A percentile compares a stretch with the other conserved stretches of the same genome.
These are phyloP conservation scores for Tetrapyrgos nigripes DNA, from an alignment of 1,284 basidiomycete genomes.

Conservation along the genomic window DNA sequence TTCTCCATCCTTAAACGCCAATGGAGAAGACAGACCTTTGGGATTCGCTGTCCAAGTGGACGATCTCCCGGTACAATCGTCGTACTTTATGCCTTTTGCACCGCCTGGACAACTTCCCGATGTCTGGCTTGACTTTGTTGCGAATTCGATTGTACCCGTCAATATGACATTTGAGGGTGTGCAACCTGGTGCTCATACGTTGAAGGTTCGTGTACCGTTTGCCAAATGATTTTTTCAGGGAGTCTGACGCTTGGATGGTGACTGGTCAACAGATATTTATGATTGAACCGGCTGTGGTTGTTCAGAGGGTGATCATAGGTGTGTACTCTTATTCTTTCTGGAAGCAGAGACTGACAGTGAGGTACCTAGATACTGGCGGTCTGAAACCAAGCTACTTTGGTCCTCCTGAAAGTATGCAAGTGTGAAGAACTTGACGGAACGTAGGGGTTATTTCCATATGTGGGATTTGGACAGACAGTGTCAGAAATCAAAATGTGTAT, in stretches of 20 bases:
- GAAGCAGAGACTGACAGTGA: background rate
- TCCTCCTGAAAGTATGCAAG: constrained; percentile 61
- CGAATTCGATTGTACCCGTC: constrained; percentile 53
- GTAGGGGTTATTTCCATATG: too few relatives aligned
- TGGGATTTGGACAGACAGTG: too few relatives aligned
- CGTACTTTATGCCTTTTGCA: constrained; percentile 58
- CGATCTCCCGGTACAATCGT: constrained; percentile 45
- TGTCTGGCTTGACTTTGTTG: constrained; percentile 60
- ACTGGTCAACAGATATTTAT: constrained; percentile 51
- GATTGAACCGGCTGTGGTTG: constrained; percentile 65
- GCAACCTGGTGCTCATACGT: constrained; percentile 58
- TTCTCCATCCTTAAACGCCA: constrained; percentile 67
- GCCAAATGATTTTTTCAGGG: constrained; percentile 1
- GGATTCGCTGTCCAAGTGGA: constrained; percentile 65
- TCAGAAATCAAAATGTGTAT: too few relatives aligned
- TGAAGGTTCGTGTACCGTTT: constrained; percentile 50
- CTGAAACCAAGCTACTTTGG: constrained; percentile 63
- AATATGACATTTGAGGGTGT: constrained; percentile 46
- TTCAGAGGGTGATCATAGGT: constrained; percentile 70
- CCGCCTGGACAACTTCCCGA: constrained; percentile 56
- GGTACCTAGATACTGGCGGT: constrained; percentile 56
- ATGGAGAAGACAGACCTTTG: constrained; percentile 58
- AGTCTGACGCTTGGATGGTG: too few relatives aligned
- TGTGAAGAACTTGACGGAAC: background rate
- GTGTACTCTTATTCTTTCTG: constrained; percentile 22